Conservation (phyloP, 495 filamentous ascomycete genomes). For the Tuber indicum region DNA sequence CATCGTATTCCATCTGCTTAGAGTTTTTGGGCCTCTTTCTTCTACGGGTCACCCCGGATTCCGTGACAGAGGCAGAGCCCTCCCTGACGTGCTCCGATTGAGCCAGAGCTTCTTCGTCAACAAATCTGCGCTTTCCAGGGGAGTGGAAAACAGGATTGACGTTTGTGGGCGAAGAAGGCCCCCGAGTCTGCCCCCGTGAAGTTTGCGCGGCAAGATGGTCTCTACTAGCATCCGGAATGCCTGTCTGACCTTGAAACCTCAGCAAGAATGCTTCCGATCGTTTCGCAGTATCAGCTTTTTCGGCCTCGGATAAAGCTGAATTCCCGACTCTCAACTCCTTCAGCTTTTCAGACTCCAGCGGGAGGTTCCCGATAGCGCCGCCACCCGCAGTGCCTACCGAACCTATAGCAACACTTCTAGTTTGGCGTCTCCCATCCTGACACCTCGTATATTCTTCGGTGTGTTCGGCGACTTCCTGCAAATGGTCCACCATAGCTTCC, state of each 20-base stretch:
- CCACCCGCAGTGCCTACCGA: background rate
- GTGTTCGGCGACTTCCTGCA: background rate
- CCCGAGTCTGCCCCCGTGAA: background rate
- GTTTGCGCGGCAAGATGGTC: background rate
- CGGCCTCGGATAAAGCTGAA: background rate
- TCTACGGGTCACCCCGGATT: constrained; percentile 4
- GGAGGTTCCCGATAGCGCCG: background rate
- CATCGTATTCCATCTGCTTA: constrained; percentile 24
- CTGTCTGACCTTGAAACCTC: background rate
- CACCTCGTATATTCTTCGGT: background rate
- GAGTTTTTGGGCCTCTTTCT: constrained; percentile 20
- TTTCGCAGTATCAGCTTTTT: background rate
- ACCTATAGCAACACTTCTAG: background rate
- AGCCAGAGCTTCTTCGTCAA: background rate
- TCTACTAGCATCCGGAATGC: background rate
- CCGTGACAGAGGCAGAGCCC: background rate
- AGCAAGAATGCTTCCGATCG: constrained; percentile 5
- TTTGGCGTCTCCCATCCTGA: background rate
- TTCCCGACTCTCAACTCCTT: background rate
- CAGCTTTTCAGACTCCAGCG: background rate
- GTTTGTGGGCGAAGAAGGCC: background rate
- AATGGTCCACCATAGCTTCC: background rate
- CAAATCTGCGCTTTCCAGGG: background rate
- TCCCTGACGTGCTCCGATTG: background rate
- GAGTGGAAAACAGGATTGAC: background rate